phyloP scores from a whole-genome alignment of 1,139 yeast species.

The Neolecta irregularis region DNA sequence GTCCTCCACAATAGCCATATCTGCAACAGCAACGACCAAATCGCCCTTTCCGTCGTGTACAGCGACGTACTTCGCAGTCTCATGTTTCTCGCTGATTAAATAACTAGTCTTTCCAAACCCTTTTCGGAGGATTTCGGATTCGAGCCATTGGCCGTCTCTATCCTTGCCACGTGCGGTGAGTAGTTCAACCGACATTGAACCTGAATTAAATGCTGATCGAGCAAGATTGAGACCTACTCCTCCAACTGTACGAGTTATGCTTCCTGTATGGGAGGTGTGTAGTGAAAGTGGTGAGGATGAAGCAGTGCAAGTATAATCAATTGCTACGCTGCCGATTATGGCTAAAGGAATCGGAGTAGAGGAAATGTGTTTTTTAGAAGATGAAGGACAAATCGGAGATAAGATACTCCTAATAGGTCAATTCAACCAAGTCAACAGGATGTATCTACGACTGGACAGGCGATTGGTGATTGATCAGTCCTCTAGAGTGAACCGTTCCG shows the following conservation, averaged over 20 bases:
- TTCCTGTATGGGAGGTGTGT: slow-evolving; percentile 65
- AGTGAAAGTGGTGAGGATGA: slow-evolving; percentile 14
- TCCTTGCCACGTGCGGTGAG: slow-evolving; percentile 51
- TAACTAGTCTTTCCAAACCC: slow-evolving; percentile 20
- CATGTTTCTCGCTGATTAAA: slow-evolving; percentile 22
- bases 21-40: slow-evolving; percentile 64
- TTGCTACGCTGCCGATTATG: slow-evolving; percentile 71
- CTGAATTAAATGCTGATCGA: slow-evolving; percentile 16
- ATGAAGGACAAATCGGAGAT: background rate
- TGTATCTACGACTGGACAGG: too few relatives aligned
- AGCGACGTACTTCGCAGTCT: slow-evolving; percentile 61
- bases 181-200: slow-evolving; percentile 28
- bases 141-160: slow-evolving; percentile 35
- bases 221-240: slow-evolving; percentile 78
- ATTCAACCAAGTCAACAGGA: too few relatives aligned
- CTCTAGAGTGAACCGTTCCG: too few relatives aligned
- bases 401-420: too few relatives aligned
- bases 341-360: slow-evolving; percentile 27
- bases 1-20: slow-evolving; percentile 55
- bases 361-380: background rate
- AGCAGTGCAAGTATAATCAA: slow-evolving; percentile 45
- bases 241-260: slow-evolving; percentile 43
- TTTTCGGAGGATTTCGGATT: slow-evolving; percentile 27
- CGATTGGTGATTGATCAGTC: too few relatives aligned
- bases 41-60: slow-evolving; percentile 49